These are phyloP conservation scores for Alternaria atra DNA, from an alignment of 2,329 filamentous ascomycete genomes.

Conservation along the genomic window DNA sequence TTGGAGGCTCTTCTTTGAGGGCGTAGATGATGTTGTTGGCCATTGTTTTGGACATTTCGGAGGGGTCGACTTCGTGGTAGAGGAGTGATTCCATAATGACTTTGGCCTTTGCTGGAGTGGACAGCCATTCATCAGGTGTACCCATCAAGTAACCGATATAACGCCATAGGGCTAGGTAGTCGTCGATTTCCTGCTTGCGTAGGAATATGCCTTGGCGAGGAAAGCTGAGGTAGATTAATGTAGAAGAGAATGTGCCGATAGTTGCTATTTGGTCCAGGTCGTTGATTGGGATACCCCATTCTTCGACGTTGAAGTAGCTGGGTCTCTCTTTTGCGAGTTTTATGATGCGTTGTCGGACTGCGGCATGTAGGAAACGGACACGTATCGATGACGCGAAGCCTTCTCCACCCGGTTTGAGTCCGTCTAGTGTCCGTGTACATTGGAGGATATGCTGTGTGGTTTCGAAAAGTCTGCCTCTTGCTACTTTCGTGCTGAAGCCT, in stretches of 20 bases:
- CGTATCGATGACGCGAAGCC: slow-evolving; percentile 72
- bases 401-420: slow-evolving; percentile 72
- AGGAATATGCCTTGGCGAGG: slow-evolving; percentile 77
- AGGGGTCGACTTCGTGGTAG: slow-evolving; percentile 72
- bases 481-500: slow-evolving; percentile 74
- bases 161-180: slow-evolving; percentile 80
- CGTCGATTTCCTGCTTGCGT: slow-evolving; percentile 67
- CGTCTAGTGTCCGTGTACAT: slow-evolving; percentile 70
- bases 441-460: slow-evolving; percentile 80
- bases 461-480: slow-evolving; percentile 72
- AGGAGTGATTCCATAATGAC: slow-evolving; percentile 74
- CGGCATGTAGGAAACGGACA: slow-evolving; percentile 74
- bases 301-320: slow-evolving; percentile 68
- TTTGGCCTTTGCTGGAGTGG: slow-evolving; percentile 64
- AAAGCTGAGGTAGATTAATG: slow-evolving; percentile 72
- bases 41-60: slow-evolving; percentile 68
- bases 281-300: slow-evolving; percentile 74
- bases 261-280: slow-evolving; percentile 79
- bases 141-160: slow-evolving; percentile 77
- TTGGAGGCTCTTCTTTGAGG: slow-evolving; percentile 71
- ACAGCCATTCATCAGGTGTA: slow-evolving; percentile 69
- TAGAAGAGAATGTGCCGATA: slow-evolving; percentile 73
- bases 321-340: slow-evolving; percentile 64
- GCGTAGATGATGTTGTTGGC: slow-evolving; percentile 79
- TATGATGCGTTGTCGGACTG: slow-evolving; percentile 71